These are phyloP conservation scores for Fusarium mexicanum DNA, from an alignment of 2,329 filamentous ascomycete species.

Conservation along the genomic window DNA sequence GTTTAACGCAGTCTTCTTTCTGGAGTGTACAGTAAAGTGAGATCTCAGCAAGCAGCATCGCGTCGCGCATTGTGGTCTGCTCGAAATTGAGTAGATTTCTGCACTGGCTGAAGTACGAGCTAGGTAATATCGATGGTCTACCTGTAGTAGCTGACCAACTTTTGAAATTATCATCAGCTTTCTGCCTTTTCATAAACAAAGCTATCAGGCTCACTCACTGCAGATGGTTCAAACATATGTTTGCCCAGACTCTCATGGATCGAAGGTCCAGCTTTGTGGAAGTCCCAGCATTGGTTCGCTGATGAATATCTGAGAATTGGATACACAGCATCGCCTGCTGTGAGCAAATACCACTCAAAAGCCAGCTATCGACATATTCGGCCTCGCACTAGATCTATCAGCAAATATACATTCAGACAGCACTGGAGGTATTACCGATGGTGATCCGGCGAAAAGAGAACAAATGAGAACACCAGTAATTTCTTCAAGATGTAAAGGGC, in stretches of 20 bases:
- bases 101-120: slow-evolving; percentile 52
- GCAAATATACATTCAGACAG: neutral
- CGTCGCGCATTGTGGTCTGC: slow-evolving; percentile 53
- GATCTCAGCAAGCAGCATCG: slow-evolving; percentile 53
- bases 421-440: slow-evolving; percentile 18
- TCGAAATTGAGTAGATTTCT: slow-evolving; percentile 53
- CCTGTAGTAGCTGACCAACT: slow-evolving; percentile 55
- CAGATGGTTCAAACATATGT: slow-evolving; percentile 27
- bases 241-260: slow-evolving; percentile 38
- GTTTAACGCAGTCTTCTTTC: slow-evolving; percentile 44
- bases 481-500: slow-evolving; percentile 53
- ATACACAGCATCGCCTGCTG: slow-evolving; percentile 56
- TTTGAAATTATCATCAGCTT: neutral
- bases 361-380: slow-evolving; percentile 56
- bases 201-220: slow-evolving; percentile 4
- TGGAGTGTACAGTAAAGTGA: slow-evolving; percentile 50
- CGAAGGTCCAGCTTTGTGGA: slow-evolving; percentile 48
- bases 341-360: slow-evolving; percentile 53
- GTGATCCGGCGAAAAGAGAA: slow-evolving; percentile 41
- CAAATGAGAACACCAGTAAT: slow-evolving; percentile 54
- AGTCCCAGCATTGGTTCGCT: slow-evolving; percentile 46
- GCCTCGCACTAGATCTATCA: slow-evolving; percentile 25
- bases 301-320: slow-evolving; percentile 53
- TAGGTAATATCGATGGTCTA: slow-evolving; percentile 51
- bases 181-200: neutral